Percentiles rank a stretch among this genome's conserved stretches.
These are phyloP conservation scores for Epichloe elymi DNA, from an alignment of 2,329 filamentous ascomycete species.

Conservation along the genomic window DNA sequence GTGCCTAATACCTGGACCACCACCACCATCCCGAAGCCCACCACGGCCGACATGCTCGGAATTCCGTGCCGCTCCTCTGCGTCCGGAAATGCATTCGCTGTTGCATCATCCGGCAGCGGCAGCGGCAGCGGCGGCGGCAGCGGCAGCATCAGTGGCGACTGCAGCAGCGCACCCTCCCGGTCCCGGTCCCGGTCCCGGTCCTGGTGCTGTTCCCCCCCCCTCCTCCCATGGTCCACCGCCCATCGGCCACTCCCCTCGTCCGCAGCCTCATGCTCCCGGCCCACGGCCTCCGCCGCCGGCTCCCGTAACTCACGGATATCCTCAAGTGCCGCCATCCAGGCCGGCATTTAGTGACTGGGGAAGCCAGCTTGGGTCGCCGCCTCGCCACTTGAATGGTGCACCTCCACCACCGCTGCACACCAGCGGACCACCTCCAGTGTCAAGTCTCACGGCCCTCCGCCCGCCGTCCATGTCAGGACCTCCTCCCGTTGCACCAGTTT, in stretches of 20 bases:
- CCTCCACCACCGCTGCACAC: slow-evolving; percentile 21
- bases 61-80: slow-evolving; percentile 13
- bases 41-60: slow-evolving; percentile 12
- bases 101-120: slow-evolving; percentile 6
- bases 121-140: not conserved
- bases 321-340: slow-evolving; percentile 14
- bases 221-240: slow-evolving; percentile 10
- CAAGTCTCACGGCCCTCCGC: slow-evolving; percentile 32
- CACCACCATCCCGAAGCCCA: slow-evolving; percentile 15
- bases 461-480: slow-evolving; percentile 34
- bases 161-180: slow-evolving; percentile 2
- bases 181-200: slow-evolving; percentile 2
- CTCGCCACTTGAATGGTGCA: slow-evolving; percentile 38
- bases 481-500: slow-evolving; percentile 26
- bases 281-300: slow-evolving; percentile 11
- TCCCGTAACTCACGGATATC: slow-evolving; percentile 14
- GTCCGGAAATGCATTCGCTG: slow-evolving; percentile 9
- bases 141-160: not conserved
- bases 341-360: slow-evolving; percentile 33
- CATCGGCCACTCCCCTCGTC: slow-evolving; percentile 7
- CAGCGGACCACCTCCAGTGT: slow-evolving; percentile 14
- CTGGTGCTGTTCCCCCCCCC: slow-evolving; percentile 10
- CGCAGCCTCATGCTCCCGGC: slow-evolving; percentile 15
- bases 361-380: slow-evolving; percentile 34
- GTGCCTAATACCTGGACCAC: slow-evolving; percentile 7